Base-by-base conservation (phyloP, 2,329 filamentous ascomycete species). In the Alternaria triticimaculans region DNA sequence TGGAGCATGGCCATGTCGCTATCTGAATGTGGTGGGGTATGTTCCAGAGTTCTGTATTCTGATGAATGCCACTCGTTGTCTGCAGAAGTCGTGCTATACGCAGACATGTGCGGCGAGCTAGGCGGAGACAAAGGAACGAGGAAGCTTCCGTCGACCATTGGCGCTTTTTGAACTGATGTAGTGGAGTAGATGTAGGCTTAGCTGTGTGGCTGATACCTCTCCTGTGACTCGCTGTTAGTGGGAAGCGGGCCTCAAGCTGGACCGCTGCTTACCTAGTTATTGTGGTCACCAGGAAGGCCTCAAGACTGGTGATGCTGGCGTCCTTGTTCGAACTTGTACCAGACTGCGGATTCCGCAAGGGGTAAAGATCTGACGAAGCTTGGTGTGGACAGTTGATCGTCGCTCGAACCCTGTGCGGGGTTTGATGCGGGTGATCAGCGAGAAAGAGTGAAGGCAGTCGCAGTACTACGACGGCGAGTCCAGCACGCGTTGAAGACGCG, bases 21-120 rank as follows among this genome's bases (percentile, higher is more conserved):
- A 51, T 80, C 77, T 33, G 76, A 76, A 33, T 78, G 72, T 66
- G 75, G 70, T 26, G 76, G 75, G 14, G 71, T 74, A 33, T 73
- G 67, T 50, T 79, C 80, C 69, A 77, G 71, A 49, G 76, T 65
- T 64, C 79, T 78, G 58, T 75, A 53, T 63, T 80, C 78, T 60
- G 78, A 74, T 64, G 74, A 67, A 72, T 82, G 82, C 82, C 81
- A 83, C 70, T 81, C 78, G 75, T 80, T 80, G 56, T 83, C 80
- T 76, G 75, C 73, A 66, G 77, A 72, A 69, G 80, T 81, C 65
- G 78, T 76, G 74, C 78, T 77, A 71, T 82, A 82, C 72, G 78
- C 82, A 81, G 82, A 84, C 82, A 84, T 84, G 75, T 80, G 83
- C 77, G 83, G 83, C 76, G 83, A 85, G 67, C 76, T 83, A 64